Conservation (phyloP, 2,329 filamentous ascomycete genomes). For the Phialophora chinensis region DNA sequence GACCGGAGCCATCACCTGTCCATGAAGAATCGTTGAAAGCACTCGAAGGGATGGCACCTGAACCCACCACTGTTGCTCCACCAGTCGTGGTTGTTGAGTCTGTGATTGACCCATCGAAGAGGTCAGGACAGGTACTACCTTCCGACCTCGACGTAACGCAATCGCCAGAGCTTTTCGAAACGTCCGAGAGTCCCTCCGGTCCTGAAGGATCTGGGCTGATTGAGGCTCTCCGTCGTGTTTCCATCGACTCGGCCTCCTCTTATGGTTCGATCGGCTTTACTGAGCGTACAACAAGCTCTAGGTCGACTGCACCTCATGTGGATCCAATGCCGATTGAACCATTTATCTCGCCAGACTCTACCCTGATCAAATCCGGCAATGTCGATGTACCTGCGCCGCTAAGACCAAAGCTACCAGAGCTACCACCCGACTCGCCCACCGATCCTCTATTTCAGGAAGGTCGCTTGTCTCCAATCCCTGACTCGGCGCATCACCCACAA, state of each 20-base stretch:
- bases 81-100: slow-evolving; percentile 27
- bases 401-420: slow-evolving; percentile 22
- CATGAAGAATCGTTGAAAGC: slow-evolving; percentile 33
- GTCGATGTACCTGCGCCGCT: slow-evolving; percentile 39
- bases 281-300: slow-evolving; percentile 48
- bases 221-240: slow-evolving; percentile 25
- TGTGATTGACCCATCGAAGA: slow-evolving; percentile 13
- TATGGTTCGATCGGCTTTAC: slow-evolving; percentile 49
- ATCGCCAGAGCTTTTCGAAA: not conserved
- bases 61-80: slow-evolving; percentile 6
- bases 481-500: slow-evolving; percentile 9
- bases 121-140: not conserved
- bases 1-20: slow-evolving; percentile 15
- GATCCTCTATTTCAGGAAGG: slow-evolving; percentile 54
- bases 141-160: slow-evolving; percentile 2
- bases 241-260: slow-evolving; percentile 50
- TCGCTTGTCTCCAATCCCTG: slow-evolving; percentile 45
- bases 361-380: slow-evolving; percentile 47
- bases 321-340: slow-evolving; percentile 19
- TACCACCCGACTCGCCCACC: slow-evolving; percentile 53
- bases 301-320: slow-evolving; percentile 67
- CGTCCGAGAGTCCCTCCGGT: slow-evolving; percentile 1
- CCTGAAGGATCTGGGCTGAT: slow-evolving; percentile 1
- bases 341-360: slow-evolving; percentile 43
- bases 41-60: slow-evolving; percentile 21